Base-by-base conservation (phyloP, 2,329 filamentous ascomycete genomes). In the Alternaria sp. region DNA sequence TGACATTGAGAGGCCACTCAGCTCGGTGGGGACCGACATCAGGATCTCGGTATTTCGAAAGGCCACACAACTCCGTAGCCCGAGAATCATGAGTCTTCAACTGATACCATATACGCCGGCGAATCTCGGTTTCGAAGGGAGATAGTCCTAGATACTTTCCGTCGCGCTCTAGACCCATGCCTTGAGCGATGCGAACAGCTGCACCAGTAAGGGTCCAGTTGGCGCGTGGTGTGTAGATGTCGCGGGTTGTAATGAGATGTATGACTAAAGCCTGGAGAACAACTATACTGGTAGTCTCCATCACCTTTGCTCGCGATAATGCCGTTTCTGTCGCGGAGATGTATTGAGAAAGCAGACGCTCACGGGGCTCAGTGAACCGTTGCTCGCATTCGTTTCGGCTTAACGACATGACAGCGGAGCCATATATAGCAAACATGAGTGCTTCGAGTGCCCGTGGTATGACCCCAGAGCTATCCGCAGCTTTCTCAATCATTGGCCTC, bases 401-500 rank as follows among this genome's bases (percentile, higher is more conserved):
- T 60, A 90, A 81, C 44, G 85, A 88, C 7, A 81, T 59, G 30
- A 69, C 47, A 20, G 65, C 65, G 36, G 62, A 44, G 47, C 61
- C 47, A 41, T 68, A 67, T 11, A 70, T 63, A 14, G 64, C 58
- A 51, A 69, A 70, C 54, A 70, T 62, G 20, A 70, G 51, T 24
- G 88, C 86, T 72, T 89, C 86, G 38, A 87, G 78, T 54, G 85
- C 85, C 38, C 85, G 81, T 1, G 83, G 83, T 3, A 91, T 78
- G 41, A 80, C 82, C 14, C 78, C 76, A 20, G 87, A 79, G 61
- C 86, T 83, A 20, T 81, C 82, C 0, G 85, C 84, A 2, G 88
- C 88, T 61, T 90, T 86, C 42, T 90, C 82, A 12, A 92, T 79
- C 41, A 85, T 84, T 2, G 84, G 83, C 68, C 91, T 87, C 4